Percentiles rank a stretch among this genome's conserved stretches.
phyloP scores from a whole-genome alignment of 441 rosid genomes.

The Eruca vesicaria region DNA sequence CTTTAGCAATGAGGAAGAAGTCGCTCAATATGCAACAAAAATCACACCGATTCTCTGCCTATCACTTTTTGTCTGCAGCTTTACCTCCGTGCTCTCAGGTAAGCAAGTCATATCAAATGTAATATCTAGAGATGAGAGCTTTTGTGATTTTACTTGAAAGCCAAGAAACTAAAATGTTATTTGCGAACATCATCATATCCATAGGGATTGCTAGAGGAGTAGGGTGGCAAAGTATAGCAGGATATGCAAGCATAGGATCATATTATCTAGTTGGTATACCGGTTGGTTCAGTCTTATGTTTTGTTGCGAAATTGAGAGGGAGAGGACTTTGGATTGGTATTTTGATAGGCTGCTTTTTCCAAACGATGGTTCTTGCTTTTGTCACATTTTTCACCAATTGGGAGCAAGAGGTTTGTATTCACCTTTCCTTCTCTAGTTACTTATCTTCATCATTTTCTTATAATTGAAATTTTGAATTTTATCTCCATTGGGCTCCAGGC shows the following conservation, averaged over 20 bases:
- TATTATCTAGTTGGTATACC: constrained; percentile 53
- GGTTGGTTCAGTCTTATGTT: constrained; percentile 37
- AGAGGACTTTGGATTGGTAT: constrained; percentile 64
- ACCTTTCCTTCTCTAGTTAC: not conserved
- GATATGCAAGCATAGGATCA: constrained; percentile 49
- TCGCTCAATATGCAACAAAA: constrained; percentile 38
- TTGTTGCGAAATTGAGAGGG: constrained; percentile 39
- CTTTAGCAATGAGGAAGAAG: constrained; percentile 43
- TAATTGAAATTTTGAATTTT: not conserved
- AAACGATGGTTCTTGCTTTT: constrained; percentile 34
- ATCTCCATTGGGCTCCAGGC: constrained; percentile 23
- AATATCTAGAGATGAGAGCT: not conserved
- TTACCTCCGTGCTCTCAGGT: constrained; percentile 54
- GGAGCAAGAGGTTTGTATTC: constrained; percentile 57
- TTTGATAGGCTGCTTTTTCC: constrained; percentile 38
- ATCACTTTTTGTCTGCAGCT: constrained; percentile 43
- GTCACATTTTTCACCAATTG: constrained; percentile 41
- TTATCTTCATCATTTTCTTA: not conserved
- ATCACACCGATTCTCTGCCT: constrained; percentile 47
- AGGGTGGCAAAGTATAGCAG: constrained; percentile 64
- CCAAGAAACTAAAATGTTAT: not conserved
- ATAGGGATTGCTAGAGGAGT: constrained; percentile 57
- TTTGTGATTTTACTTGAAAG: not conserved
- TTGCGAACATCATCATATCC: not conserved
- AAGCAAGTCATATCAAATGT: not conserved